Evolutionary conservation across 2,329 filamentous ascomycete genomes (phyloP), one percentile per base, ranked within the genome.

Genomic region (Epichloe baconii): DNA sequence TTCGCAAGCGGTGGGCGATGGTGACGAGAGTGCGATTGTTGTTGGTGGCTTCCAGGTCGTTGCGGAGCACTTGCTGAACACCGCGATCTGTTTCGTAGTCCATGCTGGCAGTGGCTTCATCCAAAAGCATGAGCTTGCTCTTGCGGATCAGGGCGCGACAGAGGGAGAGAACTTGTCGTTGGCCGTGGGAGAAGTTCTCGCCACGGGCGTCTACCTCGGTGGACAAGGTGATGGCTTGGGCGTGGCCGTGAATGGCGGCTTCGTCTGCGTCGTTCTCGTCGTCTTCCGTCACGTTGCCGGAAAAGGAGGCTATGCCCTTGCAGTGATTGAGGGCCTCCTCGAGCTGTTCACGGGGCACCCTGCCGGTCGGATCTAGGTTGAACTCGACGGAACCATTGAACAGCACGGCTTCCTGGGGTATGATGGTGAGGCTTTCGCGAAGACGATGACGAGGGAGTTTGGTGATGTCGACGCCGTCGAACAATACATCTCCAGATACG

Each of bases 301-400:
- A 69, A 58, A 77, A 76, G 21, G 71, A 76, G 3, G 74, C 76
- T 46, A 83, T 73, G 15, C 82, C 73, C 58, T 78, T 75, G 56
- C 83, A 84, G 44, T 81, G 77, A 34, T 77, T 71, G 4, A 88
- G 69, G 0, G 80, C 82, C 53, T 75, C 76, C 34, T 74, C 70
- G 0, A 87, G 71, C 38, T 75, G 71, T 1, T 66, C 66, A 48
- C 77, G 74, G 0, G 74, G 69, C 31, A 82, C 70, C 36, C 75
- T 70, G 36, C 75, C 72, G 40, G 82, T 80, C 0, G 84, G 79
- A 61, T 88, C 83, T 14, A 88, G 72, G 58, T 87, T 78, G 14
- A 71, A 73, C 45, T 66, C 64, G 11, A 78, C 70, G 11, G 70
- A 71, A 21, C 76, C 76, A 53, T 73, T 76, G 60, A 79, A 78